Conservation (phyloP, 2,329 filamentous ascomycete species). For the Penicillium sp. region DNA sequence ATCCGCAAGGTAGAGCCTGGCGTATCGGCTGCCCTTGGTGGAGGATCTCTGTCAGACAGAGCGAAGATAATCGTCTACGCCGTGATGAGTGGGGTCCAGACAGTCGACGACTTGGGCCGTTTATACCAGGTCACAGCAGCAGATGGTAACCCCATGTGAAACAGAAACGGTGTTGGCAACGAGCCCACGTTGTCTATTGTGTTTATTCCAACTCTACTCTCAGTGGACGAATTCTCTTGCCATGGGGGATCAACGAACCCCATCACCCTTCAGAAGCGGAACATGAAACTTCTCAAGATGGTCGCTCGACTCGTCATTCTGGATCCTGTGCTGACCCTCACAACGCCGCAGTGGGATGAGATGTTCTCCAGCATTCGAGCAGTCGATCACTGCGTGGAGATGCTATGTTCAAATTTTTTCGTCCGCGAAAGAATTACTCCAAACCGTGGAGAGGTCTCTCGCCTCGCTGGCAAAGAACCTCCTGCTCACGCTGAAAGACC, state of each 20-base stretch:
- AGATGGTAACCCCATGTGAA: neutral
- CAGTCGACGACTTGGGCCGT: constrained; percentile 4
- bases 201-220: constrained; percentile 6
- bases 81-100: neutral
- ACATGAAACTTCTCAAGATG: constrained; percentile 5
- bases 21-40: constrained; percentile 3
- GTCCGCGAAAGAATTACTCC: neutral
- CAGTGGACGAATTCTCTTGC: constrained; percentile 6
- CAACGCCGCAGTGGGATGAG: constrained; percentile 7
- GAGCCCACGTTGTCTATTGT: constrained; percentile 2
- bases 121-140: neutral
- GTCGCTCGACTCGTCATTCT: constrained; percentile 7
- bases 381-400: constrained; percentile 9
- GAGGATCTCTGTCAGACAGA: constrained; percentile 1
- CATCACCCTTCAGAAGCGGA: neutral
- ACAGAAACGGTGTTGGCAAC: neutral
- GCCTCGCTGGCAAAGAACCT: neutral
- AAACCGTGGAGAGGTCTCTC: neutral
- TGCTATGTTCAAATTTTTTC: neutral
- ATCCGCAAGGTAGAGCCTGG: constrained; percentile 6
- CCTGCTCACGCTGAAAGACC: constrained; percentile 4
- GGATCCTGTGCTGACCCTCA: constrained; percentile 3
- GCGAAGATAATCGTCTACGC: constrained; percentile 7
- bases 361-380: neutral
- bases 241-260: constrained; percentile 6